Evolutionary conservation across 1,284 basidiomycete genomes (phyloP), one percentile per base, ranked within the genome.

Genomic region (Ceratobasidium sp.): DNA sequence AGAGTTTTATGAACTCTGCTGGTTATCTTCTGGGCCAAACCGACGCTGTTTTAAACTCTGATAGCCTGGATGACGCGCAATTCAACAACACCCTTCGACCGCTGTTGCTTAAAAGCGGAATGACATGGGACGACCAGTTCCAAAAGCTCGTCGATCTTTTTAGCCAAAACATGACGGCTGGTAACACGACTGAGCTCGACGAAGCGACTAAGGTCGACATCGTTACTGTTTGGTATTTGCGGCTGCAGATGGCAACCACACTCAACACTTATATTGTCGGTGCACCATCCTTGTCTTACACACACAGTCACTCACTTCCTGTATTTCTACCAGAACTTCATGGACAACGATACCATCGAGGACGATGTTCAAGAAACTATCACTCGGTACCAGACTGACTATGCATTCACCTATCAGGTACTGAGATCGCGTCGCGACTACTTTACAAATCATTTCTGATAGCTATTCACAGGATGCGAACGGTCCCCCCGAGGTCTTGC

Each of bases 341-440:
- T 62, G 71, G 46, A 51, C 24, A 73, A 73, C 22, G 71, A 63
- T 14, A 73, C 58, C 8, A 73, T 73, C 8, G 27, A 46, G 13
- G 71, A 73, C n/a, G 59, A 41, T 19, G 37, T 37, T 63, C 58
- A 73, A 24, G n/a, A 54, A 62, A 62, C 24, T 13, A 53, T 73
- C 5, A 5, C 14, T 24, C 24, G 24, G 9, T 73, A 73, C 31
- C 48, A 53, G 41, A 73, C 29, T 59, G 48, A 73, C 37, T 62
- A 39, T 13, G 41, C 34, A 13, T 51, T 27, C 31, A 59, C 71
- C 8, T 53, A 34, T 31, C 31, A 62, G 59, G 71, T 73, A 63
- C n/a, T 16, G 24, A 19, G 5, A 9, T 37, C 7, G 22, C 24
- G n/a, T 37, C 13, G 11, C 22, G 11, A 61, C 29, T 24, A 29